Evolutionary conservation across 345 rosid genomes (phyloP), one percentile per base, ranked within the genome.

Genomic region (Carallia pectinifolia): DNA sequence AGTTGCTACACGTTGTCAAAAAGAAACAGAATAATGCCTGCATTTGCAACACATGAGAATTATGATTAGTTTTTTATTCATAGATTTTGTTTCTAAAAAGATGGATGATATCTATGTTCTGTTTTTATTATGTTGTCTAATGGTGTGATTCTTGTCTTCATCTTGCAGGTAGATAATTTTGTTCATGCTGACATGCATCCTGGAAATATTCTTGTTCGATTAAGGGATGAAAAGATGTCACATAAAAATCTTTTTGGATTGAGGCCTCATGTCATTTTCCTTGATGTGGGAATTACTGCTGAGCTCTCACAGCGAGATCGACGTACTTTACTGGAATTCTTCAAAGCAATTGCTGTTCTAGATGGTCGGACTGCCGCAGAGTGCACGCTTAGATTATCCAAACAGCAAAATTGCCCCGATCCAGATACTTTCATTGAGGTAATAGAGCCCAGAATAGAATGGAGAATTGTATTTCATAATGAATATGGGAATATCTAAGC

Each of bases 181-280:
- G 86, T 95, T 64, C 99, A 95, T 64, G 99, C 99, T 5, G 98
- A 95, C 81, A 90, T 95, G 99, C 98, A 95, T 88, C 98, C 99
- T 18, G 98, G 98, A 55, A 95, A 95, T 69, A 95, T 95, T 74
- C 93, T 92, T 62, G 98, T 95, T 47, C 84, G 97, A 61, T 84
- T 88, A 76, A 13, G 88, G 59, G 77, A 82, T 31, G 80, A 71
- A 75, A 86, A 83, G 68, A 62, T 87, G 72, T 85, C 92, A 70
- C 77, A 67, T 62, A 90, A 85, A 76, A 82, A 81, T 68, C 76
- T 90, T 61, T 95, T 88, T 72, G 86, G 71, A 78, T 83, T 86
- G 69, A 95, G 89, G 88, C 99, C 99, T 59, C 99, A 95, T 73
- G 85, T 95, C 44, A 75, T 95, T 65, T 95, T 95, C 87, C 87